A percentile compares a stretch with the other conserved stretches of the same genome.
phyloP scores from a whole-genome alignment of 1,284 basidiomycete species.

The Sporisorium exsertum region DNA sequence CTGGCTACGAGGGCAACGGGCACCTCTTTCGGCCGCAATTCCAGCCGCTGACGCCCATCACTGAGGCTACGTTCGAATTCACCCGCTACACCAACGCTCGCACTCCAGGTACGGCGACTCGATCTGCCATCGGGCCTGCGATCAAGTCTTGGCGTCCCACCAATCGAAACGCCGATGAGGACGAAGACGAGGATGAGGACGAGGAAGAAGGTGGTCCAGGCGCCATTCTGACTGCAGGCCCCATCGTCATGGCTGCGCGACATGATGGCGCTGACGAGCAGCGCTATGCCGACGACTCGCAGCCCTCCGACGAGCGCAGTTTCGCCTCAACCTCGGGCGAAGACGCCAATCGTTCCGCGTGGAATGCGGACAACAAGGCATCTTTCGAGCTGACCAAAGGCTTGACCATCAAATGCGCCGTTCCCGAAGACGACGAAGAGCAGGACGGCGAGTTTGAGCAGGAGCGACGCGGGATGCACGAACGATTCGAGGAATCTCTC shows the following conservation, averaged over 20 bases:
- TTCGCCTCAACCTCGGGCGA: constrained; percentile 42
- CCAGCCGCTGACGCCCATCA: constrained; percentile 63
- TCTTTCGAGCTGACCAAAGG: constrained; percentile 49
- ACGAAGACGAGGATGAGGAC: constrained; percentile 21
- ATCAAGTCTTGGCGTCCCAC: constrained; percentile 26
- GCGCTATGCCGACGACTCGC: constrained; percentile 28
- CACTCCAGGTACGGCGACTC: constrained; percentile 51
- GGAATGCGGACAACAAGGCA: constrained; percentile 42
- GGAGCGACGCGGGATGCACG: constrained; percentile 26
- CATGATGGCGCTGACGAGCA: background rate
- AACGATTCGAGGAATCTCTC: constrained; percentile 39
- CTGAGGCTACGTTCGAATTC: constrained; percentile 61
- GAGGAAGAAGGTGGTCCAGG: constrained; percentile 19
- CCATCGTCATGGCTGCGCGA: constrained; percentile 9
- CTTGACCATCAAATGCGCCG: constrained; percentile 36
- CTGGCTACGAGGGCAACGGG: constrained; percentile 29
- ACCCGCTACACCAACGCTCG: constrained; percentile 55
- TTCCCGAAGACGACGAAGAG: constrained; percentile 22
- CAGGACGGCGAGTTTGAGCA: constrained; percentile 14
- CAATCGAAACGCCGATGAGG: constrained; percentile 18
- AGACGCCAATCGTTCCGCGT: constrained; percentile 34
- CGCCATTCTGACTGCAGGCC: constrained; percentile 24
- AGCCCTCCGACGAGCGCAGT: constrained; percentile 37
- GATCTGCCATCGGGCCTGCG: constrained; percentile 21
- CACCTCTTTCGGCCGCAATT: constrained; percentile 47